phyloP scores from a whole-genome alignment of 2,329 filamentous ascomycete genomes.

The Diaporthe batatas region DNA sequence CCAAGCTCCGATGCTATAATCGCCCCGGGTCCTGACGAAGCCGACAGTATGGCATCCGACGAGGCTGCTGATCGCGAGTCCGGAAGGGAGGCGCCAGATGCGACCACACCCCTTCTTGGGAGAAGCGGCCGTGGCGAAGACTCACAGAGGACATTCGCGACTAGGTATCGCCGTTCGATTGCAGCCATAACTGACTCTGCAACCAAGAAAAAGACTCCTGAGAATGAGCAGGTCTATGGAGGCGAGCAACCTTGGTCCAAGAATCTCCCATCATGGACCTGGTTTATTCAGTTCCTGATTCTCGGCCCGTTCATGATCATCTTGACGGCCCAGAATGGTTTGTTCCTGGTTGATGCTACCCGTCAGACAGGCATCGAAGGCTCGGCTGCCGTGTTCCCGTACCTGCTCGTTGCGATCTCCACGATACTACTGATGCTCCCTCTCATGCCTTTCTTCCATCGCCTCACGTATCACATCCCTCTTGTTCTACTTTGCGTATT shows the following conservation, averaged over 20 bases:
- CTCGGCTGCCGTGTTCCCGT: slow-evolving; percentile 77
- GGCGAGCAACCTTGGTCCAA: slow-evolving; percentile 90
- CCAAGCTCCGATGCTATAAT: slow-evolving; percentile 55
- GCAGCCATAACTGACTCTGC: slow-evolving; percentile 48
- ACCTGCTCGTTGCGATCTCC: slow-evolving; percentile 76
- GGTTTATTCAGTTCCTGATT: slow-evolving; percentile 87
- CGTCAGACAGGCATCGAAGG: slow-evolving; percentile 90
- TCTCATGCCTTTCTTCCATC: slow-evolving; percentile 85
- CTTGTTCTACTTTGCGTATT: slow-evolving; percentile 81
- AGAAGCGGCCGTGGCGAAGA: slow-evolving; percentile 47
- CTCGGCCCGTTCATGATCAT: slow-evolving; percentile 83
- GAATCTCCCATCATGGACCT: slow-evolving; percentile 83
- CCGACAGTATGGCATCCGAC: slow-evolving; percentile 48
- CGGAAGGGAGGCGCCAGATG: slow-evolving; percentile 56
- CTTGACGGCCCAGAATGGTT: slow-evolving; percentile 79
- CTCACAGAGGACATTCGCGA: slow-evolving; percentile 66
- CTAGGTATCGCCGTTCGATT: slow-evolving; percentile 66
- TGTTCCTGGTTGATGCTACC: slow-evolving; percentile 79
- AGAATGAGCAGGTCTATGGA: slow-evolving; percentile 63
- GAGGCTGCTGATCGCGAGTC: slow-evolving; percentile 52
- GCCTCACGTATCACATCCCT: slow-evolving; percentile 86
- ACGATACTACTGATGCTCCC: slow-evolving; percentile 82
- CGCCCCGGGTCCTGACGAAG: slow-evolving; percentile 56
- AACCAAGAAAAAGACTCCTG: slow-evolving; percentile 43
- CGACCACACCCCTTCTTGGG: slow-evolving; percentile 65